Base-by-base conservation (phyloP, 2,329 filamentous ascomycete species). In the Penicillium expansum region DNA sequence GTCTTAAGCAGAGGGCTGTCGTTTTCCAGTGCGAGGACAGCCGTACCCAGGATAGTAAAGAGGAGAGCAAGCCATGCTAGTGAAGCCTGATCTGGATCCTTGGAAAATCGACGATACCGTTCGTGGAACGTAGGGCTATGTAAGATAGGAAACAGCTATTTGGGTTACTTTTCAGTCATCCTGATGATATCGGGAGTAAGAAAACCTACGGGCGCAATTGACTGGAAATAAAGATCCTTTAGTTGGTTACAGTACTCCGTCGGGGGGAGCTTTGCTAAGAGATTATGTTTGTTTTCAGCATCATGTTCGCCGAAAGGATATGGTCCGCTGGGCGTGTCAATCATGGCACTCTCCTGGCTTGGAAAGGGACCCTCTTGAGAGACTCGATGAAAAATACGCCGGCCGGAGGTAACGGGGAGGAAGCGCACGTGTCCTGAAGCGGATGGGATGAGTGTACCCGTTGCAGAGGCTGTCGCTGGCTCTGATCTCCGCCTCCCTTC, bases 61-160 rank as follows among this genome's bases (percentile, higher is more conserved):
- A 43, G 39, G 6, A 43, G 65, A 63, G 62, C 67, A 24, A 70
- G 57, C 55, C 62, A 69, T 10, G 67, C 58, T 6, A 69, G 55
- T 0, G 65, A 60, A 13, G 62, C 63, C 16, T 63, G 56, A 42
- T 55, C 44, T 30, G 64, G 62, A 51, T 61, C 53, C 42, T 61
- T 49, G 18, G 54, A 50, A 44, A 70, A 71, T 5, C 48, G 33
- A n/a, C 42, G 44, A 47, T 70, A 70, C 45, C 62, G 57, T 24
- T 48, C 47, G 22, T 66, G 53, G 45, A 70, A 70, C 5, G 62
- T 67, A 13, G 64, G 65, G 48, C 70, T 67, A 49, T 70, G 69
- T 10, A 71, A 61, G 24, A 70, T 57, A 51, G 70, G 68, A 48
- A 70, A 70, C 2, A 71, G 56, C 44, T 42, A 14, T 8, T 42